These are phyloP conservation scores for Emmonsia crescens DNA, from an alignment of 2,329 filamentous ascomycete genomes.

Conservation along the genomic window DNA sequence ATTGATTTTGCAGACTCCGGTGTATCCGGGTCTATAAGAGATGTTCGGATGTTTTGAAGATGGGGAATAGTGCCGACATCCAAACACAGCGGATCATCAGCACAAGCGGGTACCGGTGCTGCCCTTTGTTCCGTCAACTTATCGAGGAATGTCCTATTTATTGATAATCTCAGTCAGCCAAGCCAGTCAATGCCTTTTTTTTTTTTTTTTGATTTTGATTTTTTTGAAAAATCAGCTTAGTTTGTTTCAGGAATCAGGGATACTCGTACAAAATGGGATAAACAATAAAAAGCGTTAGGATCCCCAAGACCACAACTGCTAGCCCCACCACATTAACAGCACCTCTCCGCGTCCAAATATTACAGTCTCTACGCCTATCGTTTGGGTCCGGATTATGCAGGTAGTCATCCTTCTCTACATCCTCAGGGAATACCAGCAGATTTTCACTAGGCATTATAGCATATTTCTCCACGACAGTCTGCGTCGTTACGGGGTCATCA, in stretches of 20 bases:
- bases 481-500: slow-evolving; percentile 56
- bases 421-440: slow-evolving; percentile 57
- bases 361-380: slow-evolving; percentile 51
- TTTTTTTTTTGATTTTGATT: neutral
- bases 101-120: slow-evolving; percentile 25
- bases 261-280: slow-evolving; percentile 56
- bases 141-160: slow-evolving; percentile 47
- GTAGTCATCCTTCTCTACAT: slow-evolving; percentile 63
- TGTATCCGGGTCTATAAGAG: slow-evolving; percentile 58
- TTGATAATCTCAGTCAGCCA: neutral
- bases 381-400: slow-evolving; percentile 59
- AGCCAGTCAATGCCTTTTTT: neutral
- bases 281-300: slow-evolving; percentile 56
- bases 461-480: slow-evolving; percentile 63
- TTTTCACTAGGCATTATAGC: slow-evolving; percentile 59
- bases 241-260: neutral
- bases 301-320: slow-evolving; percentile 47
- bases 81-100: slow-evolving; percentile 38
- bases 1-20: slow-evolving; percentile 47
- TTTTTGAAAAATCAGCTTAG: neutral
- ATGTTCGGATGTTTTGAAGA: slow-evolving; percentile 49
- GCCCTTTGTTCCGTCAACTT: slow-evolving; percentile 26
- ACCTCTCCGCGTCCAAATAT: slow-evolving; percentile 55
- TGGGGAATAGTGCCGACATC: slow-evolving; percentile 40
- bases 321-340: slow-evolving; percentile 55